phyloP scores from a whole-genome alignment of 192 early-diverging fungal species.

The Linnemannia zychae region DNA sequence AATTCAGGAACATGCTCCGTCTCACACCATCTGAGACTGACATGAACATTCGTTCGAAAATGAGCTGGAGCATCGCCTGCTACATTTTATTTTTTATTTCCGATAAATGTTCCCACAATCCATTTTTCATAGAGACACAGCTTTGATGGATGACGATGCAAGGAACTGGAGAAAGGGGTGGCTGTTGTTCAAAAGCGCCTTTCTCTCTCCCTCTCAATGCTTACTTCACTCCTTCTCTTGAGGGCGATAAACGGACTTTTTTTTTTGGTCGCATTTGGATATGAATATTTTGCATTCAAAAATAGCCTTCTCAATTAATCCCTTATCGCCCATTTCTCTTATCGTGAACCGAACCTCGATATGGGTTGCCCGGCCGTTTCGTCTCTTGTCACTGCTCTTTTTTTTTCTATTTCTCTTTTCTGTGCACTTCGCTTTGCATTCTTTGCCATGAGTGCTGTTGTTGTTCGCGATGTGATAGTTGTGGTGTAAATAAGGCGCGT shows the following conservation, averaged over 20 bases:
- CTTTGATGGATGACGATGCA: background rate
- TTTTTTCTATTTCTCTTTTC: background rate
- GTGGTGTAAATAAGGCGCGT: background rate
- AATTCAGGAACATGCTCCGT: background rate
- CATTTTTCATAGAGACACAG: background rate
- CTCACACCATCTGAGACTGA: background rate
- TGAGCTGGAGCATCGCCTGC: too few relatives aligned
- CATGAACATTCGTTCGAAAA: background rate
- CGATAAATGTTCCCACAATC: slow-evolving; percentile 3
- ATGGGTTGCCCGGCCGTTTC: slow-evolving; percentile 3
- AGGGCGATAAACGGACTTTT: background rate
- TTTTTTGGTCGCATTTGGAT: background rate
- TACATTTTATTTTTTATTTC: too few relatives aligned
- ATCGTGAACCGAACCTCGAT: background rate
- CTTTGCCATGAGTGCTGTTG: background rate
- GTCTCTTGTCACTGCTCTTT: background rate
- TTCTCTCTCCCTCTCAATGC: background rate
- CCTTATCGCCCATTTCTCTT: slow-evolving; percentile 6
- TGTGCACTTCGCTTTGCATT: background rate
- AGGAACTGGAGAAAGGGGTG: background rate
- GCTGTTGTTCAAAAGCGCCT: background rate
- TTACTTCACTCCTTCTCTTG: background rate
- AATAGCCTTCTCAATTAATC: background rate
- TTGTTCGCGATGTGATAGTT: background rate
- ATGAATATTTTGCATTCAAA: background rate